Percentiles rank a stretch among this genome's conserved stretches.
phyloP scores from a whole-genome alignment of 164 flowering plant genomes.

The Annona squamosa region DNA sequence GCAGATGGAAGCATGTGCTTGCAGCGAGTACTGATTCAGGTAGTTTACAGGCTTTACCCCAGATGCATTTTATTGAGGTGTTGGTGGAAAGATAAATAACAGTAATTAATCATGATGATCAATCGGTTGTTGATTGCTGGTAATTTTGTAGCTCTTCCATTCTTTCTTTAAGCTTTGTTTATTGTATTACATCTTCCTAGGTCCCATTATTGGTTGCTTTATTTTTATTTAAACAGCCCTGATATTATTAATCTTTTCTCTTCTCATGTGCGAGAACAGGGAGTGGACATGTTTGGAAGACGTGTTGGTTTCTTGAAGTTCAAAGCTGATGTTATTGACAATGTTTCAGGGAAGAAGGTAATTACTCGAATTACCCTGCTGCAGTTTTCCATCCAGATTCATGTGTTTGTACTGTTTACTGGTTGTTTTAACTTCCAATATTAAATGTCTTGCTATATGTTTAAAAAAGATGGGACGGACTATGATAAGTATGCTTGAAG shows the following conservation, averaged over 20 bases:
- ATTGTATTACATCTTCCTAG: not conserved
- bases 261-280: conserved; percentile 29
- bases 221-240: not conserved
- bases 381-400: not conserved
- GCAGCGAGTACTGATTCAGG: conserved; percentile 73
- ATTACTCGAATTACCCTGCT: conserved; percentile 10
- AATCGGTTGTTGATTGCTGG: not conserved
- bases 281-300: conserved; percentile 81
- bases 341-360: conserved; percentile 76
- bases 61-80: not conserved
- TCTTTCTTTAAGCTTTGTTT: not conserved
- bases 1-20: conserved; percentile 46
- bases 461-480: not conserved
- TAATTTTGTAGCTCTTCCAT: not conserved
- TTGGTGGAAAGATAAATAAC: not conserved
- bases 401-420: not conserved
- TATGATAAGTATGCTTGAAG: not conserved
- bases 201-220: not conserved
- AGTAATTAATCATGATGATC: not conserved
- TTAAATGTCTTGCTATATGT: not conserved
- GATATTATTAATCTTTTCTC: not conserved
- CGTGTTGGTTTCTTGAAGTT: conserved; percentile 85
- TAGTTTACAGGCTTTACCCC: conserved; percentile 7
- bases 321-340: conserved; percentile 67
- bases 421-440: not conserved